phyloP scores from a whole-genome alignment of 202 grass and related monocot genomes.

The Brachypodium distachyon region DNA sequence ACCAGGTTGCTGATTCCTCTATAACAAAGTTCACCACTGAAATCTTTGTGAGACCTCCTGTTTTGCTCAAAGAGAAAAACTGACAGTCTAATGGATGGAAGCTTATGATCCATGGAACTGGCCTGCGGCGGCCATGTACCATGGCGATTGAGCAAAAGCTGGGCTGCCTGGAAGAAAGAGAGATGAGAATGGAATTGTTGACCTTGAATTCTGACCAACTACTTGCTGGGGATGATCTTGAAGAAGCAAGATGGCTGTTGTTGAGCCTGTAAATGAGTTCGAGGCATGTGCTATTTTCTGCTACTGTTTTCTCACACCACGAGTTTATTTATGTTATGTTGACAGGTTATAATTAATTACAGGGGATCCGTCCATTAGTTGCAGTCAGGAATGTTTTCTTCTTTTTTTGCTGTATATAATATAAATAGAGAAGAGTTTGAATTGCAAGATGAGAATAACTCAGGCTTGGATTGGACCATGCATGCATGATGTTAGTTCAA shows the following conservation, averaged over 20 bases:
- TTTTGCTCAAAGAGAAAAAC: neutral
- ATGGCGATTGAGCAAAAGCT: neutral
- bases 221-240: neutral
- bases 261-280: neutral
- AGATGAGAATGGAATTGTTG: neutral
- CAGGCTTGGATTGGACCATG: no score
- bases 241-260: neutral
- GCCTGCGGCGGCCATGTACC: neutral
- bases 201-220: neutral
- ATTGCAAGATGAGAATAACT: no score
- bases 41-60: neutral
- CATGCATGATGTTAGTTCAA: no score
- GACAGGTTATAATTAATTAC: no score
- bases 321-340: no score
- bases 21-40: neutral
- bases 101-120: neutral
- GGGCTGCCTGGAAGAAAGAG: neutral
- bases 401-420: no score
- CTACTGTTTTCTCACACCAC: neutral
- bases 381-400: neutral
- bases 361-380: neutral
- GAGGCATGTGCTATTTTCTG: slow-evolving; percentile 13
- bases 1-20: slow-evolving; percentile 38
- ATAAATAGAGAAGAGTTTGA: no score
- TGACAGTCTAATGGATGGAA: neutral